Base-by-base conservation (phyloP, 2,329 filamentous ascomycete genomes). In the Cytospora schulzeri region DNA sequence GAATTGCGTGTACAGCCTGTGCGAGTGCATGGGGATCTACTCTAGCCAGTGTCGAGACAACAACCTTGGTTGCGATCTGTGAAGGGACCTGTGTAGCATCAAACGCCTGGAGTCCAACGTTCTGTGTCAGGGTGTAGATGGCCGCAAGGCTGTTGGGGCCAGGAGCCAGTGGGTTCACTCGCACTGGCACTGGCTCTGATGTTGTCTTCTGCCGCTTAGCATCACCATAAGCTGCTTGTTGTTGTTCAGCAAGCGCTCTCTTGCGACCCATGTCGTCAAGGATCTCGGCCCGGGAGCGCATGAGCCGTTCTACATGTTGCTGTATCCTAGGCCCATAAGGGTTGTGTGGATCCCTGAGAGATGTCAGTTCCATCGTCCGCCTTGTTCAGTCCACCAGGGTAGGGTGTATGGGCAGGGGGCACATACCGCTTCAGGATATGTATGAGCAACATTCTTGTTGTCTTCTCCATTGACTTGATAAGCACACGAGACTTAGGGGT, bases 401-500 rank as follows among this genome's bases (percentile, higher is more conserved):
- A 1, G 5, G n/a, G n/a, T n/a, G n/a, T n/a, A 28, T 68, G 76
- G 69, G 28, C 50, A 56, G 56, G 8, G 19, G 24, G 22, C 24
- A 67, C 81, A 69, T 81, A 91, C 89, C 88, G 85, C 79, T 94
- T 94, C 69, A 90, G 82, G 60, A 97, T 81, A 76, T 97, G 93
- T 60, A 93, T 85, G 48, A 98, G 82, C 55, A 99, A 80, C 69
- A 93, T 88, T 71, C 93, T 87, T 3, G 91, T 91, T 28, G 95
- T 99, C 74, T 96, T 92, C 76, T 97, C 94, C 88, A 99, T 95
- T 6, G 94, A 98, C 76, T 89, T 92, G 67, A 96, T 85, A 71
- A 94, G 87, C 66, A 99, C 90, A 70, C 90, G 92, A 57, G 86
- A 85, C 73, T 88, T 92, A 3, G 92, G 85, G 0, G 91, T 94